Evolutionary conservation across 1,284 basidiomycete genomes (phyloP), one percentile per base, ranked within the genome.

Genomic region (Heterobasidion parviporum): DNA sequence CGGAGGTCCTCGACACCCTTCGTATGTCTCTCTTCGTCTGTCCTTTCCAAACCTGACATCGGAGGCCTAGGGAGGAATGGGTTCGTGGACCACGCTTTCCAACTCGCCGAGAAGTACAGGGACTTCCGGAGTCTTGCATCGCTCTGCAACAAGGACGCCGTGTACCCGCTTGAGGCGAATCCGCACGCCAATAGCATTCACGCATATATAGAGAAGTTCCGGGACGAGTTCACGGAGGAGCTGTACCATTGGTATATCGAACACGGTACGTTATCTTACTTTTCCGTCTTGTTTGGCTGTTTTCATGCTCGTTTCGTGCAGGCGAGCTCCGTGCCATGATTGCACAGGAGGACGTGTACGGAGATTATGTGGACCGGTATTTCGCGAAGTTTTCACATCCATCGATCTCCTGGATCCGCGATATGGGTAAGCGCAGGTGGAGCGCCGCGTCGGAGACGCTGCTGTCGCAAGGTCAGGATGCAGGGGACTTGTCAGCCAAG

Each of bases 161-260:
- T 84, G 8, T 87, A 81, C 59, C 85, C 85, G 2, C 81, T 80
- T 2, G 67, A 83, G 54, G 71, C 78, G 49, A 89, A 88, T 63
- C 81, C 83, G 1, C 74, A 88, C 62, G 73, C 74, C 1, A 64
- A 69, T 8, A 73, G 82, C 20, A 85, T 90, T 26, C 74, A 88
- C 63, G 68, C 69, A 3, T 98, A 96, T 69, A 82, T 98, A 54
- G 81, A 89, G 52, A 80, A 75, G 60, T 98, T 91, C 70, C 83
- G 87, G 53, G 82, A 92, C 48, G 82, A 83, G 26, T 99, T 98
- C 64, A 89, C 94, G 0, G 87, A 82, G 26, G 88, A 94, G 65
- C 77, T 98, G 36, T 98, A 94, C 68, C 79, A 83, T 60, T 98
- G 87, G 87, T 92, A 88, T 65, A 84, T 90, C 51, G 85, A 89